Evolutionary conservation across 345 rosid species (phyloP), one percentile per base, ranked within the genome.

Genomic region (Lenwebbia sp.): DNA sequence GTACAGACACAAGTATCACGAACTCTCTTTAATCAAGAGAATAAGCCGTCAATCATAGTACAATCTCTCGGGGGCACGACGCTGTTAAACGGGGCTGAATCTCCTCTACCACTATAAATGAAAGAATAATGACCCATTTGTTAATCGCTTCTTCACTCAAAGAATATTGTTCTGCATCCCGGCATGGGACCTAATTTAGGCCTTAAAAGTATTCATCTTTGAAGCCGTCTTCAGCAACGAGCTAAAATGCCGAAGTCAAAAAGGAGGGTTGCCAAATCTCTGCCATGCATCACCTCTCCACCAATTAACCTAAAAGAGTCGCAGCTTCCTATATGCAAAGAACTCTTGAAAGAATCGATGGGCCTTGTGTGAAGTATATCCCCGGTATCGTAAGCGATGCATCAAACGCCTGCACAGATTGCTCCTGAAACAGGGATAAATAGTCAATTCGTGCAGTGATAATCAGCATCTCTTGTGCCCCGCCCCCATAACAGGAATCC

Each of bases 341-440:
- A 37, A 70, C 81, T 70, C 81, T 70, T 70, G 47, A 70, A 70
- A 70, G 81, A 70, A 70, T 70, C 81, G 2, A 70, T 1, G 47
- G 81, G 47, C 81, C 13, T 70, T 15, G 13, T 37, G 81, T 14
- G 28, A 26, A 40, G 54, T 21, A 47, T 28, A 70, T 55, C 55
- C 22, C 25, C 9, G 1, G 75, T 84, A 25, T 30, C 26, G 2
- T 10, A 47, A n/a, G 65, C 10, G 50, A 37, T 2, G 83, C 41
- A 7, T 84, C 83, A 87, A 49, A 84, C 88, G 33, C 88, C 88
- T 37, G 86, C 86, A 84, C 88, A 87, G 52, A 87, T 76, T 10
- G 88, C 84, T 30, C 88, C 88, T 86, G 83, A 21, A 86, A 41
- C 28, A 37, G 75, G 52, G 28, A 54, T 26, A 55, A 84, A n/a